Conservation (phyloP, 805 yeast genomes). For the Kurtzmaniella fragi region DNA sequence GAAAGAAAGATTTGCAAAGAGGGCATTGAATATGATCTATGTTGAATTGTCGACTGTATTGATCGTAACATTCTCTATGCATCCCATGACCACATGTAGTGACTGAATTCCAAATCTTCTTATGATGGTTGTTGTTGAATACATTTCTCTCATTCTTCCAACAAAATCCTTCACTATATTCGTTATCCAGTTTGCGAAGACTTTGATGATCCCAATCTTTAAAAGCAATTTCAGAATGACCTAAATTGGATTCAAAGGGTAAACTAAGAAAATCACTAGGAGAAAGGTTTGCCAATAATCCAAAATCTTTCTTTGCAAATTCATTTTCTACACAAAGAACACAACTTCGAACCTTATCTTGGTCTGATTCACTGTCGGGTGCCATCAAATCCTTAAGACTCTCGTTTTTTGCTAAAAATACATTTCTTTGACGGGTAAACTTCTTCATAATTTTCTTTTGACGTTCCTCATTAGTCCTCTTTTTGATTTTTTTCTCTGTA, state of each 20-base stretch:
- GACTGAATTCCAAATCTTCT: constrained; percentile 16
- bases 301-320: constrained; percentile 43
- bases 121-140: background rate
- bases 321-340: constrained; percentile 57
- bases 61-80: constrained; percentile 41
- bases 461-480: constrained; percentile 55
- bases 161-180: constrained; percentile 14
- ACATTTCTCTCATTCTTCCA: background rate
- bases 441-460: constrained; percentile 58
- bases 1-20: constrained; percentile 43
- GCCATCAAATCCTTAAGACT: constrained; percentile 7
- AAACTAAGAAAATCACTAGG: constrained; percentile 40
- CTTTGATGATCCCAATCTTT: constrained; percentile 18
- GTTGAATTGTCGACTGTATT: constrained; percentile 18
- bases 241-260: constrained; percentile 18
- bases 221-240: constrained; percentile 16
- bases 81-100: constrained; percentile 51
- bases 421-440: constrained; percentile 50
- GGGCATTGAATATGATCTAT: constrained; percentile 40
- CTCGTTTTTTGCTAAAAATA: constrained; percentile 38
- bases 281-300: constrained; percentile 46
- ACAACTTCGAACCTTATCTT: constrained; percentile 35
- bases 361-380: constrained; percentile 2
- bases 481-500: constrained; percentile 51
- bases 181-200: constrained; percentile 9